These are phyloP conservation scores for Hyaloscypha finlandica DNA, from an alignment of 495 filamentous ascomycete genomes.

Conservation along the genomic window DNA sequence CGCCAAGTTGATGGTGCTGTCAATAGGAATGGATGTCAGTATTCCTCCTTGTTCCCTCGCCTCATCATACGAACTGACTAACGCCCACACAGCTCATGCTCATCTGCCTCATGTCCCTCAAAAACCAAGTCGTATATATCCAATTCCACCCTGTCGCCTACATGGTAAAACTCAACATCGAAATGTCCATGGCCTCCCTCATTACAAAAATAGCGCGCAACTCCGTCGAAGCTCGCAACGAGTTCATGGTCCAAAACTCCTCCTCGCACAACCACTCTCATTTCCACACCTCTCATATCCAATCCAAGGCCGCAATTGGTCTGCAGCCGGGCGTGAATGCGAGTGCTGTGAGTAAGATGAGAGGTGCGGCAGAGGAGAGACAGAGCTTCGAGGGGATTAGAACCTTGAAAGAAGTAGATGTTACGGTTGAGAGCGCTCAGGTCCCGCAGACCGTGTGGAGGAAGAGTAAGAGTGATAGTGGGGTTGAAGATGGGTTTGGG, in stretches of 20 bases:
- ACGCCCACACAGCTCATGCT: constrained; percentile 32
- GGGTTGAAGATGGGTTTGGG: constrained; percentile 3
- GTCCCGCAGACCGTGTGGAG: not conserved
- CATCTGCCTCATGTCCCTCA: constrained; percentile 38
- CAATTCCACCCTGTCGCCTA: constrained; percentile 55
- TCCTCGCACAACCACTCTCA: constrained; percentile 1
- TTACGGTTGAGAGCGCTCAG: not conserved
- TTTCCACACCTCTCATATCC: not conserved
- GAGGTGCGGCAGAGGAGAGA: not conserved
- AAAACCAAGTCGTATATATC: constrained; percentile 40
- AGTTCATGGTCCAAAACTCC: constrained; percentile 3
- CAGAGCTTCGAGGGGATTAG: not conserved
- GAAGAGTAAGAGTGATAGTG: constrained; percentile 10
- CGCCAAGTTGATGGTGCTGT: constrained; percentile 45
- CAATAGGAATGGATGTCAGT: constrained; percentile 49
- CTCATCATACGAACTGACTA: not conserved
- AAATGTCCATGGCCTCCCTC: constrained; percentile 50
- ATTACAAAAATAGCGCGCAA: constrained; percentile 33
- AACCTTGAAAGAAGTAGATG: constrained; percentile 8
- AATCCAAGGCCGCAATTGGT: not conserved
- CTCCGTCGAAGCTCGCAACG: constrained; percentile 11
- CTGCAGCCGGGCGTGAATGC: not conserved
- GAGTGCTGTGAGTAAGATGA: not conserved
- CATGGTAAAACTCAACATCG: constrained; percentile 54
- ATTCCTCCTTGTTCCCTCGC: not conserved